Evolutionary conservation across 1,139 yeast species (phyloP).

Genomic region (Scheffersomyces segobiensis): DNA sequence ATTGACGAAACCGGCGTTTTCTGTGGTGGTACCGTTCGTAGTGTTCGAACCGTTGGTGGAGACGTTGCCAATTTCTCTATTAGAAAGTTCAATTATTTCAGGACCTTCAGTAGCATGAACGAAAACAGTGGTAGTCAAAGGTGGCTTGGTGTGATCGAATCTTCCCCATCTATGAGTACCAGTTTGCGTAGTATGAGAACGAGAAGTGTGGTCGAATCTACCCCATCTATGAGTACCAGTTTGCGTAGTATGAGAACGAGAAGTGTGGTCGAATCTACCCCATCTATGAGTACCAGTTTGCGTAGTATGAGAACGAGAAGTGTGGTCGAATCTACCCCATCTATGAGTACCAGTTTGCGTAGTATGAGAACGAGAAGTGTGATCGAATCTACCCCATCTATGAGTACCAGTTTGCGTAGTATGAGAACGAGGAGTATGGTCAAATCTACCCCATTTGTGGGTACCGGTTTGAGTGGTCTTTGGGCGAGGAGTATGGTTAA

Average conservation of each 20-base stretch:
- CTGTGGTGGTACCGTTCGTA: constrained; percentile 16
- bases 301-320: constrained; percentile 25
- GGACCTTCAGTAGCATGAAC: constrained; percentile 16
- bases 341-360: constrained; percentile 35
- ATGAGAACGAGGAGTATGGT: constrained; percentile 36
- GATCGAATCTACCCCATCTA: constrained; percentile 52
- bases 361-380: constrained; percentile 38
- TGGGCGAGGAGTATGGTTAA: constrained; percentile 47
- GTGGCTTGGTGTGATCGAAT: constrained; percentile 35
- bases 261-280: constrained; percentile 52
- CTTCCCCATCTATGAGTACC: constrained; percentile 50
- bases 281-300: constrained; percentile 42
- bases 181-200: constrained; percentile 20
- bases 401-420: constrained; percentile 37
- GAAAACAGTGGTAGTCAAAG: constrained; percentile 23
- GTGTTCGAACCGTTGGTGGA: constrained; percentile 11
- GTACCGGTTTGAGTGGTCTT: constrained; percentile 32
- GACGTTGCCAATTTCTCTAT: constrained; percentile 11
- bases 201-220: constrained; percentile 48
- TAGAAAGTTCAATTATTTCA: constrained; percentile 2
- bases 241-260: constrained; percentile 25
- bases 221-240: constrained; percentile 49
- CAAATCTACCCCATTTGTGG: constrained; percentile 40
- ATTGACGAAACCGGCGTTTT: constrained; percentile 20
- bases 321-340: constrained; percentile 44